A percentile compares a stretch with the other conserved stretches of the same genome.
These are phyloP conservation scores for Suhomyces canberraensis DNA, from an alignment of 805 yeast species.

Conservation along the genomic window DNA sequence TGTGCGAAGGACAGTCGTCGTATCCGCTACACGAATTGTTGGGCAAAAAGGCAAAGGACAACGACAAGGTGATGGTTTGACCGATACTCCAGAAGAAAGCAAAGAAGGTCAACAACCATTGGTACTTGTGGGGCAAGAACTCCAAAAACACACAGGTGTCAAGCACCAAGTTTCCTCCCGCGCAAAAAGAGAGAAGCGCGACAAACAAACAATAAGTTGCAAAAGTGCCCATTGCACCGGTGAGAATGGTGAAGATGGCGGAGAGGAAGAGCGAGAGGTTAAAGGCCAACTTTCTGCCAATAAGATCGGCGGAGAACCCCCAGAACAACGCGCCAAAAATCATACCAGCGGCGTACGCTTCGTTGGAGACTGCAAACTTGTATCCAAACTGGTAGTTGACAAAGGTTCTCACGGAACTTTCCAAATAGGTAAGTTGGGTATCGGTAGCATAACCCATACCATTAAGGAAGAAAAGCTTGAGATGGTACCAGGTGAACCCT, in stretches of 20 bases:
- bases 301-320: constrained; percentile 47
- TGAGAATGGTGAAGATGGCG: constrained; percentile 50
- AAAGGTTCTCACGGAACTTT: constrained; percentile 43
- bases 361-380: constrained; percentile 40
- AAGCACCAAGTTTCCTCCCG: constrained; percentile 57
- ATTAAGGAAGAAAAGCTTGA: constrained; percentile 31
- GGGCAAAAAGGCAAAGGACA: constrained; percentile 57
- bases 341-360: constrained; percentile 39
- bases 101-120: constrained; percentile 51
- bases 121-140: constrained; percentile 48
- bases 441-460: constrained; percentile 42
- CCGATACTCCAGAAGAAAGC: constrained; percentile 42
- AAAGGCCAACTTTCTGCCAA: constrained; percentile 20
- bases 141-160: constrained; percentile 55
- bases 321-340: constrained; percentile 52
- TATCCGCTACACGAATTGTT: constrained; percentile 43
- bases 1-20: constrained; percentile 41
- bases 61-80: constrained; percentile 49
- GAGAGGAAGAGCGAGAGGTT: constrained; percentile 42
- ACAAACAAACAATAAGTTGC: constrained; percentile 50
- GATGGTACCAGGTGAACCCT: constrained; percentile 48
- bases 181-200: constrained; percentile 42
- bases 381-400: constrained; percentile 48
- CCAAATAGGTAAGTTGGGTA: constrained; percentile 48
- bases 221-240: constrained; percentile 50